Evolutionary conservation across 371 early-diverging fungal species (phyloP).

Genomic region (Massospora cicadina): DNA sequence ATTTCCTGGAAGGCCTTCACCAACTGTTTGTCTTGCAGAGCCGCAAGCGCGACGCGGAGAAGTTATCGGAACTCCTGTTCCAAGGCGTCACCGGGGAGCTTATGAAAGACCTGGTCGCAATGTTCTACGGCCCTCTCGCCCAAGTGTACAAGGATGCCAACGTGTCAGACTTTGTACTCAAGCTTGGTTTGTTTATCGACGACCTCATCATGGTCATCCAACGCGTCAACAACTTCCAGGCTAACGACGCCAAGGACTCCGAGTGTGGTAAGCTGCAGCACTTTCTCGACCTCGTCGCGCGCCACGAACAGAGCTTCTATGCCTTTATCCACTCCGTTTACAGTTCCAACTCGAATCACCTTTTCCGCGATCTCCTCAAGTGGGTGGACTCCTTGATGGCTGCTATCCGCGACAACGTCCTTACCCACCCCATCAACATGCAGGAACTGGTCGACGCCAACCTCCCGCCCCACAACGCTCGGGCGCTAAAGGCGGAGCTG

Average conservation of each 20-base stretch:
- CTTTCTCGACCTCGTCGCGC: conserved; percentile 22
- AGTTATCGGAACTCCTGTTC: conserved; percentile 31
- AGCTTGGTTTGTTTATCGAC: conserved; percentile 31
- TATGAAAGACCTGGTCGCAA: conserved; percentile 35
- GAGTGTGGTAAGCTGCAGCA: conserved; percentile 5
- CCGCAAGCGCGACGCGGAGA: conserved; percentile 25
- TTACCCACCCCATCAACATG: background rate
- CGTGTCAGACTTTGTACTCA: conserved; percentile 35
- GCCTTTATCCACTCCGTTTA: conserved; percentile 39
- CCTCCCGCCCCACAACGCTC: background rate
- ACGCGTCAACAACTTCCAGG: conserved; percentile 16
- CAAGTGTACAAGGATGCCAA: conserved; percentile 44
- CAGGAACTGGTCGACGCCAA: background rate
- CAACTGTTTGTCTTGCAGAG: conserved; percentile 11
- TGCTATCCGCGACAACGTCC: background rate
- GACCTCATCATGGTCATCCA: conserved; percentile 36
- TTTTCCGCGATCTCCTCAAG: conserved; percentile 20
- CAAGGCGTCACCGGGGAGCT: conserved; percentile 43
- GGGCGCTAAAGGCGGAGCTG: background rate
- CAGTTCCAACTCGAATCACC: conserved; percentile 23
- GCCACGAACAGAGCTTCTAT: conserved; percentile 35
- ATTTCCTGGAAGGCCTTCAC: conserved; percentile 15
- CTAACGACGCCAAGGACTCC: background rate
- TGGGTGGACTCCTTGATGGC: conserved; percentile 22
- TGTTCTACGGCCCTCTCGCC: conserved; percentile 43